Conservation (phyloP, 2,329 filamentous ascomycete species). For the Xylaria sp. region DNA sequence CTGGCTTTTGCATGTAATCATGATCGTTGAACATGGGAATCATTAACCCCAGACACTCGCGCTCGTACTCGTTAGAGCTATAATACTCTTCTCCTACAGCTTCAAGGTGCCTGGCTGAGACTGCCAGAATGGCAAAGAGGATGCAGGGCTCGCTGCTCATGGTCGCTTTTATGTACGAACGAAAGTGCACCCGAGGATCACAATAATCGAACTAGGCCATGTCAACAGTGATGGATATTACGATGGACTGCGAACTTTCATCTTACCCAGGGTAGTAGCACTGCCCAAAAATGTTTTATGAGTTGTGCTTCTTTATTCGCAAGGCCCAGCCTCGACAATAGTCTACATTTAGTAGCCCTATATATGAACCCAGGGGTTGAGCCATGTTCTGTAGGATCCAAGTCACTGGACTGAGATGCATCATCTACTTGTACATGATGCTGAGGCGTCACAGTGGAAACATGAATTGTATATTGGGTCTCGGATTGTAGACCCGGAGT, state of each 20-base stretch:
- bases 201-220: conserved; percentile 15
- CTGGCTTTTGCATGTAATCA: conserved; percentile 12
- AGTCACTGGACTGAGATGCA: not conserved
- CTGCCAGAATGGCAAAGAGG: conserved; percentile 18
- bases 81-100: conserved; percentile 10
- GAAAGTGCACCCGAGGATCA: conserved; percentile 15
- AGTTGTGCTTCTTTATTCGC: conserved; percentile 18
- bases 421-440: not conserved
- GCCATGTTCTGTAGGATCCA: not conserved
- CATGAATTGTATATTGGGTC: not conserved
- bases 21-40: conserved; percentile 22
- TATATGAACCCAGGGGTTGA: not conserved
- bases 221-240: not conserved
- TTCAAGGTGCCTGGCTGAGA: conserved; percentile 17
- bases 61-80: conserved; percentile 16
- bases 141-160: conserved; percentile 9
- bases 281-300: conserved; percentile 21
- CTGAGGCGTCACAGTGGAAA: not conserved
- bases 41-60: conserved; percentile 16
- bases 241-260: not conserved
- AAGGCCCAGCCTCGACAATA: conserved; percentile 4
- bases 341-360: not conserved
- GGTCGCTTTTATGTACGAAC: conserved; percentile 13
- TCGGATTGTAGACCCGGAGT: not conserved
- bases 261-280: conserved; percentile 15